Conservation (phyloP, 768 basidiomycete species). For the Phlegmacium glaucopus region DNA sequence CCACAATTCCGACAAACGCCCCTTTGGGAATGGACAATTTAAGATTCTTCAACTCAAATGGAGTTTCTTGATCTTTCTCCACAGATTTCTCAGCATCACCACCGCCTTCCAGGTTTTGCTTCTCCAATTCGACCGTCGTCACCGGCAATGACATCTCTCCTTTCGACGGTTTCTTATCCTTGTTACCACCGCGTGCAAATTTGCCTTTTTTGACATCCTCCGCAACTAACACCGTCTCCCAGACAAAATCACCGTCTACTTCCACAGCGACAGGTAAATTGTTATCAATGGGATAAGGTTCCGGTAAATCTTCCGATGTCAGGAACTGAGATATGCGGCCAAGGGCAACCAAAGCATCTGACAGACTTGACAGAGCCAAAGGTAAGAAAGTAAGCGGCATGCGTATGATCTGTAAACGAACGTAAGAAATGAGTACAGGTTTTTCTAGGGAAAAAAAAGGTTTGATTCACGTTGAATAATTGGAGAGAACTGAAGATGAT, state of each 20-base stretch:
- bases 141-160: not conserved
- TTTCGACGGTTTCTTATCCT: constrained; percentile 3
- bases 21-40: constrained; percentile 48
- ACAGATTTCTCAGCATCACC: constrained; percentile 5
- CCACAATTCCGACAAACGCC: constrained; percentile 67
- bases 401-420: constrained; percentile 45
- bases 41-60: constrained; percentile 50
- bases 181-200: constrained; percentile 5
- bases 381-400: constrained; percentile 55
- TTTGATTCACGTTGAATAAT: constrained; percentile 47
- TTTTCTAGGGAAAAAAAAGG: not conserved
- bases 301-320: constrained; percentile 50
- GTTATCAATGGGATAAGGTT: constrained; percentile 42
- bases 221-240: constrained; percentile 39
- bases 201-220: constrained; percentile 11
- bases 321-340: constrained; percentile 49
- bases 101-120: constrained; percentile 5
- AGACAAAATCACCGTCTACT: constrained; percentile 48
- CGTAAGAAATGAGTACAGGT: not conserved
- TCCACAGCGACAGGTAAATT: constrained; percentile 37
- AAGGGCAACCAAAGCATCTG: constrained; percentile 51
- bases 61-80: constrained; percentile 34
- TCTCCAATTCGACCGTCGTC: not conserved
- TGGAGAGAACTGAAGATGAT: constrained; percentile 58
- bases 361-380: constrained; percentile 44